phyloP scores from a whole-genome alignment of 106 monocot genomes.

The Narthecium ossifragum region DNA sequence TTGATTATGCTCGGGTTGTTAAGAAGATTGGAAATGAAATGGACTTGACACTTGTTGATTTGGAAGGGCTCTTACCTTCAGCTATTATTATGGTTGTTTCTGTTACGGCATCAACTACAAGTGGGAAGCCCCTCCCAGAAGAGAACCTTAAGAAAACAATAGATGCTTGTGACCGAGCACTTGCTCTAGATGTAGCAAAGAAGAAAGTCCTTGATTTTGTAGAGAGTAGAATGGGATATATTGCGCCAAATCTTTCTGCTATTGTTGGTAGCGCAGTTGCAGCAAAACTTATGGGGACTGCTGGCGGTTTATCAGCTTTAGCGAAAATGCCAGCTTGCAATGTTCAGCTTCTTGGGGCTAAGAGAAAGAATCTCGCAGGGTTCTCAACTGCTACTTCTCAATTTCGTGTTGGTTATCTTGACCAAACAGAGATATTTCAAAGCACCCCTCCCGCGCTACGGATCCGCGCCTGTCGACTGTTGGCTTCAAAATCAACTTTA shows the following conservation, averaged over 20 bases:
- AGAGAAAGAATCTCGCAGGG: constrained; percentile 91
- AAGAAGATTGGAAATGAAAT: constrained; percentile 98
- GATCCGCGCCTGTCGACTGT: constrained; percentile 67
- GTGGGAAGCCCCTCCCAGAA: constrained; percentile 83
- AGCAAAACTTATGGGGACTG: constrained; percentile 94
- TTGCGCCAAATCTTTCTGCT: constrained; percentile 92
- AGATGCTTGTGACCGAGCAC: constrained; percentile 89
- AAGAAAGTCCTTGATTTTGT: constrained; percentile 97
- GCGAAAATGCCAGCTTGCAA: constrained; percentile 98
- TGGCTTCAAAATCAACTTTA: constrained; percentile 88
- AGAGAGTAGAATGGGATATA: constrained; percentile 92
- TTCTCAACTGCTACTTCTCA: constrained; percentile 92
- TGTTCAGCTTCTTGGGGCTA: constrained; percentile 88
- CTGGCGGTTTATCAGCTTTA: constrained; percentile 84
- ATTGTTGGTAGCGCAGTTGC: constrained; percentile 96
- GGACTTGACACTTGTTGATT: constrained; percentile 86
- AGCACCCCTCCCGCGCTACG: constrained; percentile 76
- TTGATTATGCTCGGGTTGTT: constrained; percentile 96
- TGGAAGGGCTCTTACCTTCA: constrained; percentile 94
- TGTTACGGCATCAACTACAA: constrained; percentile 97
- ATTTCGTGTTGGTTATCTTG: constrained; percentile 80
- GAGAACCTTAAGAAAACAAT: constrained; percentile 78
- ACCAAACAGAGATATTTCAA: constrained; percentile 84
- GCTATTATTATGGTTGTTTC: constrained; percentile 99
- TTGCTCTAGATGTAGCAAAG: constrained; percentile 76